Conservation (phyloP, 768 basidiomycete genomes). For the Pleurotus tuber-regium region DNA sequence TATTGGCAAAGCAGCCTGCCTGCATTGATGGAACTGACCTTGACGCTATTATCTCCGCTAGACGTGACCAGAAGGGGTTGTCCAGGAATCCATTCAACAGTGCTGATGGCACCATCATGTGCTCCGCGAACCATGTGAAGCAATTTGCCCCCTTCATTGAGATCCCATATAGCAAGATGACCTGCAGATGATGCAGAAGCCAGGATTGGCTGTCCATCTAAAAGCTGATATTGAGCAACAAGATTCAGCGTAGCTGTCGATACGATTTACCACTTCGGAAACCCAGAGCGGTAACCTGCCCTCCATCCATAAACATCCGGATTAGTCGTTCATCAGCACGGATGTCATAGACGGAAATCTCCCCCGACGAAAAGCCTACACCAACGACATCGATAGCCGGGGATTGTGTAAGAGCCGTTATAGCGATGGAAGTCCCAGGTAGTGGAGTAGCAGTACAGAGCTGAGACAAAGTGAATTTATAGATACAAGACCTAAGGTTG, state of each 20-base stretch:
- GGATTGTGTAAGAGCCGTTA: slow-evolving; percentile 84
- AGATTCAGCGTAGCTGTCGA: background rate
- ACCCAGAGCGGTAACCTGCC: slow-evolving; percentile 68
- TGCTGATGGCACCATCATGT: slow-evolving; percentile 81
- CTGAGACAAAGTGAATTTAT: slow-evolving; percentile 62
- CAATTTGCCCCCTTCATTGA: slow-evolving; percentile 77
- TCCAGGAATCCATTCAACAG: slow-evolving; percentile 89
- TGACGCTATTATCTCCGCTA: slow-evolving; percentile 93
- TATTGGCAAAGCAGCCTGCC: background rate
- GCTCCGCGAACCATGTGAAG: slow-evolving; percentile 86
- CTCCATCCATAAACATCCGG: slow-evolving; percentile 89
- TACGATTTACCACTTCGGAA: slow-evolving; percentile 79
- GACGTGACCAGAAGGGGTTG: slow-evolving; percentile 90
- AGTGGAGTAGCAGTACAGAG: slow-evolving; percentile 33
- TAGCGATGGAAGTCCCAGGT: slow-evolving; percentile 34
- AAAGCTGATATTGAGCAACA: slow-evolving; percentile 3
- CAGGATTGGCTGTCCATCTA: slow-evolving; percentile 86
- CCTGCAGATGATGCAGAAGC: slow-evolving; percentile 86
- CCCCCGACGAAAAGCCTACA: slow-evolving; percentile 86
- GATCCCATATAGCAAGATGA: slow-evolving; percentile 91
- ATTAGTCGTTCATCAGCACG: slow-evolving; percentile 87
- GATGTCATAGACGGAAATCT: slow-evolving; percentile 86
- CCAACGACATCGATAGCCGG: slow-evolving; percentile 96
- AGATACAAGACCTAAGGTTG: slow-evolving; percentile 67
- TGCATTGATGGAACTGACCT: slow-evolving; percentile 59